Base-by-base conservation (phyloP, 345 rosid genomes). In the Rubroshorea leprosula region DNA sequence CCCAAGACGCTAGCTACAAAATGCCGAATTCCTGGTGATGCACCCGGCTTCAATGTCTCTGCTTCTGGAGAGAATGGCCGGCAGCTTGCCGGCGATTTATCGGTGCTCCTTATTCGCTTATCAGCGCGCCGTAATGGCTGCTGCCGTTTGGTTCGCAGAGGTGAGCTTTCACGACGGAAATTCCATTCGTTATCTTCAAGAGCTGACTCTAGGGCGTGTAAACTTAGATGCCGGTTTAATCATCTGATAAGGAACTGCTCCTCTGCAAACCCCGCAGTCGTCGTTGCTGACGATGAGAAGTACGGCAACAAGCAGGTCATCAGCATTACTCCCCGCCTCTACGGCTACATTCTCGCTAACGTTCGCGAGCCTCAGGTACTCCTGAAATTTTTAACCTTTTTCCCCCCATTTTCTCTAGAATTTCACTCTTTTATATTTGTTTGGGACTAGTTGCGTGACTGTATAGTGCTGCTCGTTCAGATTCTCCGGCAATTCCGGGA, bases 291-390 rank as follows among this genome's bases (percentile, higher is more conserved):
- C 26, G 90, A 84, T 65, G 75, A 79, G n/a, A 86, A 73, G 65
- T 86, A 78, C 63, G 86, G 93, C 5, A 78, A 77, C 64, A 92
- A 92, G 61, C 74, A 92, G 69, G 81, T 80, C 20, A 84, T 86
- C 64, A 83, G 85, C 55, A 70, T 89, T 72, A 89, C 89, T 51
- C 80, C 96, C 76, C 76, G 82, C 43, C 82, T 86, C 31, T 92
- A 88, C 63, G 79, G 83, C 62, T 92, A 88, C 61, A 66, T 89
- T 56, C 93, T 89, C 75, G 74, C 87, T 76, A 84, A 89, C 57
- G 87, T 84, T 56, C 80, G 90, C 39, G 98, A 92, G 72, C 96
- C 87, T 13, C 60, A 73, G 89, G 98, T 80, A 57, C 29, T 15
- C 6, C 5, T 49, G 11, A 5, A 7, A 13, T 24, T 8, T 17